Evolutionary conservation across 306 rosid species (phyloP), one percentile per base, ranked within the genome.

Genomic region (Trifolium repens): DNA sequence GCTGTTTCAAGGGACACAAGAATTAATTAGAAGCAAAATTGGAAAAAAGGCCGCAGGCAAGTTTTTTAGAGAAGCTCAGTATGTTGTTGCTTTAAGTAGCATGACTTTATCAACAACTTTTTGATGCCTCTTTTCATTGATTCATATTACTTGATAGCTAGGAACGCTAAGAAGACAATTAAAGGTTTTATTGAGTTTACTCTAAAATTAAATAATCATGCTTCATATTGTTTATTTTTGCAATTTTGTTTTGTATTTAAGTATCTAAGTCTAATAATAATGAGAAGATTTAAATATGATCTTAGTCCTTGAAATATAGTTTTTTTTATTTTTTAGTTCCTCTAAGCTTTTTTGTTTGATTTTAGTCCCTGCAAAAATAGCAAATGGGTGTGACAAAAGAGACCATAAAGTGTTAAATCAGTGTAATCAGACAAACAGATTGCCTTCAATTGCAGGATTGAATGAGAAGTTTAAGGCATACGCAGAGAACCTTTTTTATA

Each of bases 21-120:
- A 80, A 43, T 35, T 92, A 74, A 85, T 94, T 14, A 84, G 16
- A 82, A 69, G 62, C 78, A 92, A 81, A 82, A 83, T 92, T 49
- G 98, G 99, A 9, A 67, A 82, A 71, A 49, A 32, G 19, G 88
- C 67, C 1, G 96, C 98, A 4, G 76, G 81, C 1, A 83, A 85
- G 50, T 92, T 90, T 81, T 94, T 89, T 82, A 77, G 76, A 73
- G 90, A 37, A 55, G 84, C 91, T 43, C 83, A 59, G 30, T 94
- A 89, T 77, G 97, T 92, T 65, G 89, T 92, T 8, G 98, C 99
- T 69, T 78, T 94, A 71, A 97, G 99, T 13, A 94, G 99, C 84
- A 94, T 46, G 99, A 94, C 40, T 92, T 94, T 87, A 94, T 92
- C 69, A 94, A 94, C 89, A 92, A 94, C 67, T 94, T 88, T 86